Evolutionary conservation across 768 basidiomycete genomes (phyloP), one percentile per base, ranked within the genome.

Genomic region (Psilocybe tampanensis): DNA sequence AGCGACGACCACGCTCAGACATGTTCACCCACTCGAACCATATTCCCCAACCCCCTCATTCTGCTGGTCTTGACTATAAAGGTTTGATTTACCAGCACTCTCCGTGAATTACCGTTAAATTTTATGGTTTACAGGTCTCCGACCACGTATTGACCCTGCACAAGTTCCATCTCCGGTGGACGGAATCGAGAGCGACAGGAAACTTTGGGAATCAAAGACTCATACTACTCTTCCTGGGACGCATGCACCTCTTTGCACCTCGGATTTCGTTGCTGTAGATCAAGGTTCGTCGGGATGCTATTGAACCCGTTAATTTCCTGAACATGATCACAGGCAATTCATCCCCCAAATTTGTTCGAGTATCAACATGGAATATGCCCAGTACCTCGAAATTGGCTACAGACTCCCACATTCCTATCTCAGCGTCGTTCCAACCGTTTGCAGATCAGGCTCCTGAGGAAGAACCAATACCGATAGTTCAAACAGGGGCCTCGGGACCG

Each of bases 101-200:
- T 21, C 6, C 42, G 18, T 8, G 4, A 39, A 41, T 44, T 15
- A 9, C 42, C 11, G 13, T 4, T 29, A 19, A 11, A 43, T 47
- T 18, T n/a, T 39, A 18, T 51, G 59, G 13, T 34, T 23, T 55
- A 36, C 63, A 90, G 93, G 94, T 55, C 80, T 92, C 54, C 84
- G 91, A 39, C 81, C 89, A 44, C 85, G 87, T 55, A 93, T 99
- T 64, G 92, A 98, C 69, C 86, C 90, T 7, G 81, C 75, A 63
- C 94, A 96, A 67, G 87, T 98, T 24, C 97, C 97, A n/a, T 95
- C 94, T 2, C 89, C 94, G 21, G 86, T 92, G 15, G 86, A 90
- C 41, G 77, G 85, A 12, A 85, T 90, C 50, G 90, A 93, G 64
- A 72, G 79, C 6, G 95, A 98, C 80, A 86, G 90, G 60, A 81